These are phyloP conservation scores for Amoeboaphelidium occidentale DNA, from an alignment of 371 early-diverging fungal species.

Conservation along the genomic window DNA sequence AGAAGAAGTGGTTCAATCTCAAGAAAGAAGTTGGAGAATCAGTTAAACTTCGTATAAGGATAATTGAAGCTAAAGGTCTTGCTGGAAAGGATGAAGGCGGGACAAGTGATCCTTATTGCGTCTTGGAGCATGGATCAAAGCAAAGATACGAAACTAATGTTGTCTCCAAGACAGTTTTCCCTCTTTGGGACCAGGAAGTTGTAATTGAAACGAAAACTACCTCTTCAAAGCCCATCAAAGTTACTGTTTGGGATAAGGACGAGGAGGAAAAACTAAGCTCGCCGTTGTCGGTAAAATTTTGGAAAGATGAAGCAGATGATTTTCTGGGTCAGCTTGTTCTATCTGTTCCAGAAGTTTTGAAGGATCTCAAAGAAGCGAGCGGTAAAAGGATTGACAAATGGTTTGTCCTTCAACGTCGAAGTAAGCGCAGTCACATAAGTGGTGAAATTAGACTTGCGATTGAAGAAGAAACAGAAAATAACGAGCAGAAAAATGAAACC, in stretches of 20 bases:
- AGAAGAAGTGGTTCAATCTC: not conserved
- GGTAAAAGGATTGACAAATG: not conserved
- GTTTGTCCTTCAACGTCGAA: not conserved
- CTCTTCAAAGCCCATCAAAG: not conserved
- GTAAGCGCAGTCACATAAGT: not conserved
- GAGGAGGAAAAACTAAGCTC: not conserved
- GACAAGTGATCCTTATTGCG: not conserved
- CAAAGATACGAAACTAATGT: not conserved
- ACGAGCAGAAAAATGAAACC: too few relatives aligned
- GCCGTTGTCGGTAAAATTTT: not conserved
- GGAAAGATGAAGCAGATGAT: not conserved
- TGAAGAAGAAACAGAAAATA: not conserved
- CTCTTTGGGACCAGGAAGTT: not conserved
- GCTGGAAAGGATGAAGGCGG: not conserved
- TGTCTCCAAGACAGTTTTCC: not conserved
- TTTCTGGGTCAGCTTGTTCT: not conserved
- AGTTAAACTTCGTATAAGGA: not conserved
- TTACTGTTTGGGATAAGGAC: not conserved
- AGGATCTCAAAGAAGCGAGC: not conserved
- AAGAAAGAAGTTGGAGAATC: not conserved
- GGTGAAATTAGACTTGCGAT: not conserved
- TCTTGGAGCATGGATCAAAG: not conserved
- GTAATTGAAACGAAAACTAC: not conserved
- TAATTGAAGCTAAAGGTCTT: not conserved
- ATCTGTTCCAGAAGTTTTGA: not conserved